Conservation (phyloP, 73 alveolate species). For the Paramecium sonneborni region DNA sequence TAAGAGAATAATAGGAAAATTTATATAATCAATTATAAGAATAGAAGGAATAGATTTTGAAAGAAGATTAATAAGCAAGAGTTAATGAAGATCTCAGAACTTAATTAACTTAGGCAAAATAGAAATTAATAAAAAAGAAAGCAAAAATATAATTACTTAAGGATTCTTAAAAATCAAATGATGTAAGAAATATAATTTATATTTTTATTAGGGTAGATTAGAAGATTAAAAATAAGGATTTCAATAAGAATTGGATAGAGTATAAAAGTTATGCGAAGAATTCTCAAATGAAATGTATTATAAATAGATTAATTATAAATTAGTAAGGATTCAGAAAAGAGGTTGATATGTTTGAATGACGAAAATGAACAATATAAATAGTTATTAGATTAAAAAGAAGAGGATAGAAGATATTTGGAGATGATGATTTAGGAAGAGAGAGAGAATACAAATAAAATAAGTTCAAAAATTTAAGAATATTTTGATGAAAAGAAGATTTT, state of each 20-base stretch:
- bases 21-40: neutral
- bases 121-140: conserved; percentile 22
- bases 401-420: conserved; percentile 22
- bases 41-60: neutral
- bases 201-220: neutral
- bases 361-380: neutral
- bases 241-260: conserved; percentile 42
- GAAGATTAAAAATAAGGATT: conserved; percentile 9
- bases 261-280: conserved; percentile 22
- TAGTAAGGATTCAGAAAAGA: conserved; percentile 36
- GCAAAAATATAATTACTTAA: neutral
- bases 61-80: conserved; percentile 27
- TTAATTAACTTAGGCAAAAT: neutral
- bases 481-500: neutral
- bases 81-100: neutral
- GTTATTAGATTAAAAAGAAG: neutral
- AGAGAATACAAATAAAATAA: neutral
- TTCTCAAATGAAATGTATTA: conserved; percentile 29
- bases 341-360: neutral
- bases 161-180: neutral
- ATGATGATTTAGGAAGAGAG: neutral
- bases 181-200: neutral
- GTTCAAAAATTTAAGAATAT: neutral
- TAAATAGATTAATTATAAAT: neutral
- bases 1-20: conserved; percentile 35